Evolutionary conservation across 306 rosid species (phyloP).

Genomic region (Pyrus communis): DNA sequence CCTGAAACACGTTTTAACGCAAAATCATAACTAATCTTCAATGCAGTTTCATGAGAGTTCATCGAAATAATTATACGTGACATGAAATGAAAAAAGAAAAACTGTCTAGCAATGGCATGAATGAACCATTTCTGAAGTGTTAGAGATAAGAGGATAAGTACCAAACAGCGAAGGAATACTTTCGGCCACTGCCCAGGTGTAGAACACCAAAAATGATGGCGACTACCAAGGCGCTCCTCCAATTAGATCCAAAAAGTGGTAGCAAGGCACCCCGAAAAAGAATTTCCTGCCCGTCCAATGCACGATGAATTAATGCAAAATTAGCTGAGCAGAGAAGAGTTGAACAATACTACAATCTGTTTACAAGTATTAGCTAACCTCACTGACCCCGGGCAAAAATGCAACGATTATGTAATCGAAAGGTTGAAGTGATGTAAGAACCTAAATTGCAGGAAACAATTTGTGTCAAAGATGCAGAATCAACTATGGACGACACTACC

Average conservation of each 20-base stretch:
- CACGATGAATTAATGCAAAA: neutral
- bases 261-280: conserved; percentile 85
- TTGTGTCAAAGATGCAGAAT: conserved; percentile 16
- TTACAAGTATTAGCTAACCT: conserved; percentile 38
- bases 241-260: conserved; percentile 76
- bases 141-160: conserved; percentile 18
- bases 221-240: conserved; percentile 53
- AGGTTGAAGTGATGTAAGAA: conserved; percentile 74
- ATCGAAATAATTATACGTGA: neutral
- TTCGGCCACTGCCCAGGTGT: conserved; percentile 75
- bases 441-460: conserved; percentile 40
- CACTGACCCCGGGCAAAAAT: conserved; percentile 72
- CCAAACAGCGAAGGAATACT: conserved; percentile 84
- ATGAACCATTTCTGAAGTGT: neutral
- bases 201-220: conserved; percentile 74
- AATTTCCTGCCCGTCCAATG: conserved; percentile 48
- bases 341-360: neutral
- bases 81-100: neutral
- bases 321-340: conserved; percentile 2
- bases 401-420: conserved; percentile 68
- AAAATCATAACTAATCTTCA: neutral
- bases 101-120: neutral
- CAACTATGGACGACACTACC: neutral
- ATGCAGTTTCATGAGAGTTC: neutral
- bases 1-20: conserved; percentile 39